Percentiles rank a stretch among this genome's conserved stretches.
Conservation (phyloP, 176 grass and related monocot species). For the Triticum timopheevii region DNA sequence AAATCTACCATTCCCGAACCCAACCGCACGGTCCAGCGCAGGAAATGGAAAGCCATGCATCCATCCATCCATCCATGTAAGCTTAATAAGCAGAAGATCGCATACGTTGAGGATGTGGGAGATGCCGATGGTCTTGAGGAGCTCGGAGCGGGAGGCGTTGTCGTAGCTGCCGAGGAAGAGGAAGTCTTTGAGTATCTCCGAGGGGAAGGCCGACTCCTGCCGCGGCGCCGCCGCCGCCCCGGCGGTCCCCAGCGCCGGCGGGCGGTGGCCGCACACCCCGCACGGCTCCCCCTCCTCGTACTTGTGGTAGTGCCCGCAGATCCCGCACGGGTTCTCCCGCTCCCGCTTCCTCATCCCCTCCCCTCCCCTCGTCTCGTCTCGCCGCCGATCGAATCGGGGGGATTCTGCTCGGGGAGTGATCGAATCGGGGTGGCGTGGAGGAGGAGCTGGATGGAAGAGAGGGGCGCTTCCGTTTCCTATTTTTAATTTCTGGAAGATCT, state of each 20-base stretch:
- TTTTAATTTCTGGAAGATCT: neutral
- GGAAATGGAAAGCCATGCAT: neutral
- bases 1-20: neutral
- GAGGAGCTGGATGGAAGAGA: neutral
- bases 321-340: constrained; percentile 91
- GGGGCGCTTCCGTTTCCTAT: neutral
- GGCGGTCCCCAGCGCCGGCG: neutral
- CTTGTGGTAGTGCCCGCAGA: constrained; percentile 95
- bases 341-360: constrained; percentile 83
- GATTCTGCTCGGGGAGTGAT: neutral
- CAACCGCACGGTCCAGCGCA: neutral
- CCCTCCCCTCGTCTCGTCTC: neutral
- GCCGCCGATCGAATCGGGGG: neutral
- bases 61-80: neutral
- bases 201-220: constrained; percentile 70
- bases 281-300: constrained; percentile 93
- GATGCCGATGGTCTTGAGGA: constrained; percentile 84
- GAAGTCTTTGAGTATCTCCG: constrained; percentile 73
- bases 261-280: constrained; percentile 83
- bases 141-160: constrained; percentile 82
- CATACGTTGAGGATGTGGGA: constrained; percentile 89
- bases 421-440: neutral
- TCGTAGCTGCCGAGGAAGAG: constrained; percentile 97
- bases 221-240: neutral
- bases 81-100: neutral